Evolutionary conservation across 1,284 basidiomycete genomes (phyloP).

Genomic region (Austropuccinia psidii): DNA sequence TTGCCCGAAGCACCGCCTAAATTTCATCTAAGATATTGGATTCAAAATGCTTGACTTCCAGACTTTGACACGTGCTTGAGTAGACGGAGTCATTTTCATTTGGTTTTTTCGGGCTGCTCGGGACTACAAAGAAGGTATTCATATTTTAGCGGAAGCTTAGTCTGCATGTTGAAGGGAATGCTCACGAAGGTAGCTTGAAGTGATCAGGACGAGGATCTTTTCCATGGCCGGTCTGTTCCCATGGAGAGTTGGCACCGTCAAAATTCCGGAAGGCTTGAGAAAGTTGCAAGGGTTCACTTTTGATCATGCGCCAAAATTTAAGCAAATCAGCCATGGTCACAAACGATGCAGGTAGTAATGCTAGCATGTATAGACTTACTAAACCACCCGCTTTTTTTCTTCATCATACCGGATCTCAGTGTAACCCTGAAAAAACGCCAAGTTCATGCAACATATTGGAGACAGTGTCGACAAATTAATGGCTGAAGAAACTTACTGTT

Average conservation of each 20-base stretch:
- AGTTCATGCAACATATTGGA: neutral
- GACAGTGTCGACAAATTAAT: neutral
- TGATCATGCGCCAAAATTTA: neutral
- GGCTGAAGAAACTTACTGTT: slow-evolving; percentile 52
- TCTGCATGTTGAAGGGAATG: too few species aligned
- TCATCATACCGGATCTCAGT: slow-evolving; percentile 97
- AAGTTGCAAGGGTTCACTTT: slow-evolving; percentile 79
- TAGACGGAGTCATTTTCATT: too few species aligned
- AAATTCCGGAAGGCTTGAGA: slow-evolving; percentile 99
- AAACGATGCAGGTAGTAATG: neutral
- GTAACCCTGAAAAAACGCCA: slow-evolving; percentile 57
- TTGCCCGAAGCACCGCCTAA: too few species aligned
- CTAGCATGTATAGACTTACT: slow-evolving; percentile 49
- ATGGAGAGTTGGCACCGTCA: slow-evolving; percentile 70
- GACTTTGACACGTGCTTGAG: too few species aligned
- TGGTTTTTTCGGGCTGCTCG: too few species aligned
- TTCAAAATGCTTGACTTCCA: too few species aligned
- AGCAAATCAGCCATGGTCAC: neutral
- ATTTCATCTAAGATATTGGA: too few species aligned
- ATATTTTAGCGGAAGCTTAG: too few species aligned
- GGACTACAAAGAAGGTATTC: too few species aligned
- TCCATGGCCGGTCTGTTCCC: slow-evolving; percentile 93
- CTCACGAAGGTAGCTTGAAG: slow-evolving; percentile 29
- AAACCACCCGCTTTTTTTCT: slow-evolving; percentile 95
- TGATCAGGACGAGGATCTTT: slow-evolving; percentile 21